Conservation (phyloP, 805 yeast genomes). For the Wickerhamiella hasegawae region DNA sequence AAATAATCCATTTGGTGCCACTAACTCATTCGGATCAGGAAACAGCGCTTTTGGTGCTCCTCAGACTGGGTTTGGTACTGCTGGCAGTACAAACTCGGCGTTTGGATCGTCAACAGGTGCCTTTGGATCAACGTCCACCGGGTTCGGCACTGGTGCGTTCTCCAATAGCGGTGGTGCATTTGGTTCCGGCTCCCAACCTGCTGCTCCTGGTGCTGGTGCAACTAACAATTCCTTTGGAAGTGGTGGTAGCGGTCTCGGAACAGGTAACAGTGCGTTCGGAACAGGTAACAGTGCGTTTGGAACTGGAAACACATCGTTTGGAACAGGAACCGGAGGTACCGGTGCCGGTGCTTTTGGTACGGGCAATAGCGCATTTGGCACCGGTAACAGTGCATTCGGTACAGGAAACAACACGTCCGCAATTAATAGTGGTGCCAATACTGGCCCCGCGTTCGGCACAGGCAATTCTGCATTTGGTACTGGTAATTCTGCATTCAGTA, state of each 20-base stretch:
- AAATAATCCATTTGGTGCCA: constrained; percentile 10
- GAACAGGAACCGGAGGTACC: neutral
- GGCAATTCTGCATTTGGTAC: constrained; percentile 9
- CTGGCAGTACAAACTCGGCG: too few relatives aligned
- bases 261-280: constrained; percentile 10
- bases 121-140: too few relatives aligned
- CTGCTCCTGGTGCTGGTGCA: too few relatives aligned
- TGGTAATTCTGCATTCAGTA: constrained; percentile 11
- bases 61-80: neutral
- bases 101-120: too few relatives aligned
- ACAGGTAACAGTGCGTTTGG: constrained; percentile 14
- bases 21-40: constrained; percentile 11
- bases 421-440: too few relatives aligned
- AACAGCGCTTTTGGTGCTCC: constrained; percentile 3
- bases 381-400: constrained; percentile 8
- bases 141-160: too few relatives aligned
- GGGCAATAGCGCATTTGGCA: constrained; percentile 9
- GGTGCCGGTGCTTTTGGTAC: neutral
- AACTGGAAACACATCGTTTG: constrained; percentile 1
- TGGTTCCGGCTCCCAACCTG: constrained; percentile 5
- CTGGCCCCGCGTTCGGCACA: constrained; percentile 9
- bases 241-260: neutral
- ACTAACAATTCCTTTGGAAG: neutral
- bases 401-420: too few relatives aligned
- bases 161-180: constrained; percentile 4